Conservation (phyloP, 2,329 filamentous ascomycete genomes). For the Thelonectria discophora region DNA sequence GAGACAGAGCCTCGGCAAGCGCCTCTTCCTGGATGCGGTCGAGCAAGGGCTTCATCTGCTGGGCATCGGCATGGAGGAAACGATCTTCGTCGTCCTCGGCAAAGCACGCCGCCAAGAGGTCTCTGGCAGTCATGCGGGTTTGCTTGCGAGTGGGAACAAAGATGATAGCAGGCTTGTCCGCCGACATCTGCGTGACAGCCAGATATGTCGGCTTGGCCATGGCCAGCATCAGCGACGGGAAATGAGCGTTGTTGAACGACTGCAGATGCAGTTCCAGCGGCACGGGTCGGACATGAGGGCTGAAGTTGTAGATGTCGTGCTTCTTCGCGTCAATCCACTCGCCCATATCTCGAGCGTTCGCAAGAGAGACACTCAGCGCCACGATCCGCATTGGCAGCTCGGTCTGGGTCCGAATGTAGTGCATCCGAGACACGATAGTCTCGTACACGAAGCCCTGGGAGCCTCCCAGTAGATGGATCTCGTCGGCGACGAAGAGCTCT, state of each 20-base stretch:
- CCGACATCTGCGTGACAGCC: slow-evolving; percentile 86
- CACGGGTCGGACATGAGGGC: slow-evolving; percentile 86
- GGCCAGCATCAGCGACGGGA: slow-evolving; percentile 96
- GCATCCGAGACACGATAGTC: slow-evolving; percentile 96
- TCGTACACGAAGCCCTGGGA: slow-evolving; percentile 91
- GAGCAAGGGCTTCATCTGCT: slow-evolving; percentile 84
- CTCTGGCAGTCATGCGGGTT: slow-evolving; percentile 84
- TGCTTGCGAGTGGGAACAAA: slow-evolving; percentile 96
- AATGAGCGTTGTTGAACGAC: slow-evolving; percentile 94
- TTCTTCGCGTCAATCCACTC: slow-evolving; percentile 99
- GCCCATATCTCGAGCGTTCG: slow-evolving; percentile 92
- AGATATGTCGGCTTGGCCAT: slow-evolving; percentile 96
- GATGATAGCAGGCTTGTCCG: slow-evolving; percentile 87
- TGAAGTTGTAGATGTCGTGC: slow-evolving; percentile 99
- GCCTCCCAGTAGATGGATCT: slow-evolving; percentile 91
- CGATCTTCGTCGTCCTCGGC: slow-evolving; percentile 92
- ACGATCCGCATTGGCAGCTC: slow-evolving; percentile 87
- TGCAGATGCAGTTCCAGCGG: slow-evolving; percentile 95
- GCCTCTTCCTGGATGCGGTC: slow-evolving; percentile 86
- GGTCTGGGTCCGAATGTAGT: slow-evolving; percentile 90
- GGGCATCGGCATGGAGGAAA: slow-evolving; percentile 85
- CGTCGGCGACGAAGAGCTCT: slow-evolving; percentile 91
- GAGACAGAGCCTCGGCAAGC: slow-evolving; percentile 86
- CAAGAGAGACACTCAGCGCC: slow-evolving; percentile 88
- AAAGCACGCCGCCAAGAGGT: slow-evolving; percentile 86